Base-by-base conservation (phyloP, 2,329 filamentous ascomycete species). In the Neonectria sp. region DNA sequence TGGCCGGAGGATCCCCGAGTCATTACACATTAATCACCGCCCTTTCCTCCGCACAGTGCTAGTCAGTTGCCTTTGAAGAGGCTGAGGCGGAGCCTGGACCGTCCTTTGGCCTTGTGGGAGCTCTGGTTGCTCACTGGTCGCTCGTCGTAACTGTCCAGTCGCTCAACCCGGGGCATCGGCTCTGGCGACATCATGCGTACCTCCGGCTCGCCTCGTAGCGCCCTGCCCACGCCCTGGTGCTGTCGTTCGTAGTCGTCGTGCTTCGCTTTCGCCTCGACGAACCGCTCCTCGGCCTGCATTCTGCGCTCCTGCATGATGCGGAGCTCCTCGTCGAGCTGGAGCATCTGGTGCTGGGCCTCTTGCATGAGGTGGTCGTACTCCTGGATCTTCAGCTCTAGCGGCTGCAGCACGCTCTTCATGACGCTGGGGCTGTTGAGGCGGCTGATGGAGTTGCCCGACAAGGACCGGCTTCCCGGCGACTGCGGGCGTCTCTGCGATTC, bases 341-440 rank as follows among this genome's bases (percentile, higher is more conserved):
- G 71, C 78, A 85, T 82, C 71, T 84, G 77, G 6, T 77, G 76
- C 68, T 83, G 80, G 51, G 82, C 82, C 31, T 81, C 79, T 29
- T 75, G 71, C 83, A 85, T 85, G 49, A 82, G 74, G 49, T 70
- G 74, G 15, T 80, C 76, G 75, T 85, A 85, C 78, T 85, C 82
- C 55, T 77, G 75, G 48, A 85, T 81, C 76, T 85, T 85, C 58
- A 79, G 78, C 66, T 84, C 81, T 0, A 85, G 82, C 6, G 83
- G 83, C 67, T 82, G 81, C 37, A 85, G 80, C 63, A 85, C 83
- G 70, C 77, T 82, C 67, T 82, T 79, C 59, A 79, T 73, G 56
- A 85, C 80, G 73, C 79, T 82, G 21, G 83, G 83, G 66, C 81
- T 84, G 68, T 83, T 80, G 63, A 85, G 77, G n/a, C 83, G 82